Base-by-base conservation (phyloP, 257 asterid genomes). In the Salvia miltiorrhiza region DNA sequence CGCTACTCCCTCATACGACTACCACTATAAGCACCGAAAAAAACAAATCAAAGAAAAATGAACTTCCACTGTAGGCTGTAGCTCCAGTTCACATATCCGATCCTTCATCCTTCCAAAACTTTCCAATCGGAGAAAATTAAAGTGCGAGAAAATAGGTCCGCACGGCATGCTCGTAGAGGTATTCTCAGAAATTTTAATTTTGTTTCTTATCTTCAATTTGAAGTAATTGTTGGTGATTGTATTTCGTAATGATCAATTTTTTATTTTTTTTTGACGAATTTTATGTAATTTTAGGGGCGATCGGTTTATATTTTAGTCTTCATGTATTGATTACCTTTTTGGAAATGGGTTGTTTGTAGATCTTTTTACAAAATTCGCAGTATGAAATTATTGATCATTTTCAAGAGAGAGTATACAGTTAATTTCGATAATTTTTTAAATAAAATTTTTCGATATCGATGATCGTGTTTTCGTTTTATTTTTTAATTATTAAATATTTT, bases 91-190 rank as follows among this genome's bases (percentile, higher is more conserved):
- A 39, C 73, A 55, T 70, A 50, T 70, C 71, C 67, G 76, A 70
- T 70, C 69, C 17, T 56, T 73, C 24, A 9, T 13, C 69, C 17
- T 56, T 73, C 24, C 8, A 14, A 53, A 41, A 16, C 52, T 19
- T 33, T 30, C 32, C 44, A 30, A 39, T 63, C 49, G 37, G 45
- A 21, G 23, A 10, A 9, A 13, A 3, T 40, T 2, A 9, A 47
- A 28, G 2, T 5, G 11, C 9, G 33, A 5, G 11, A 8, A 40
- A 47, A 17, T 13, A 8, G 9, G 4, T 32, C 16, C 4, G 16
- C 48, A 5, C 65, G 60, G 37, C 57, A 17, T 54, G 72, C 44
- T 64, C 49, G 32, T 71, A 66, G 37, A 78, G 83, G 78, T 64
- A 43, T 23, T n/a, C 30, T 35, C 19, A 5, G 9, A 13, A 19